Conservation (phyloP, 2,329 filamentous ascomycete species). For the Pseudocercospora fuligena region DNA sequence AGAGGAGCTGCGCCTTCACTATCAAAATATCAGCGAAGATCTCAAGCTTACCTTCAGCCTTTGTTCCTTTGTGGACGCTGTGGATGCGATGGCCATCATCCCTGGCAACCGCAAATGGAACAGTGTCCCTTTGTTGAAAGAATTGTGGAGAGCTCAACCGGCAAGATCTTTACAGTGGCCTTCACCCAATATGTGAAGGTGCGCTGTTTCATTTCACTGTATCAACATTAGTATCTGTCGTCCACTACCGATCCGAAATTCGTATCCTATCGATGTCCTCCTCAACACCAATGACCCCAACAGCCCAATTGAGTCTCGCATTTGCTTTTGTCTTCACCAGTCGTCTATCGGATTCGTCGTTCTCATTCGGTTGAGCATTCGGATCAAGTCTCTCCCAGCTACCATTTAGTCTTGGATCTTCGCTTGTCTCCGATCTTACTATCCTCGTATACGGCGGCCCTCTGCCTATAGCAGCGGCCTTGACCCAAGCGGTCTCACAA, state of each 20-base stretch:
- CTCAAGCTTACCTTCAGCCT: not conserved
- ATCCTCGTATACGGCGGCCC: conserved; percentile 73
- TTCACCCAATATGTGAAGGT: not conserved
- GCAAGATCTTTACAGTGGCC: not conserved
- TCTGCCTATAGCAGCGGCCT: conserved; percentile 71
- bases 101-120: not conserved
- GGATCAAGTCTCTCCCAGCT: conserved; percentile 39
- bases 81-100: not conserved
- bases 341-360: conserved; percentile 49
- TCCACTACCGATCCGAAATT: conserved; percentile 12
- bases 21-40: not conserved
- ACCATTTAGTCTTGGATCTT: conserved; percentile 41
- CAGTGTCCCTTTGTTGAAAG: not conserved
- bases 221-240: conserved; percentile 3
- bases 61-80: not conserved
- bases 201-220: not conserved
- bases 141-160: not conserved
- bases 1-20: not conserved
- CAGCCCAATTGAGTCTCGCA: conserved; percentile 72
- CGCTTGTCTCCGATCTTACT: conserved; percentile 30
- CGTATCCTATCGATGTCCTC: conserved; percentile 62
- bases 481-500: conserved; percentile 83
- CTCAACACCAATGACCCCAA: conserved; percentile 79
- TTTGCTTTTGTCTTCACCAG: conserved; percentile 66
- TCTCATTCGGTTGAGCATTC: conserved; percentile 31